phyloP scores from a whole-genome alignment of 2,329 filamentous ascomycete species.

The Laburnicola sp. region DNA sequence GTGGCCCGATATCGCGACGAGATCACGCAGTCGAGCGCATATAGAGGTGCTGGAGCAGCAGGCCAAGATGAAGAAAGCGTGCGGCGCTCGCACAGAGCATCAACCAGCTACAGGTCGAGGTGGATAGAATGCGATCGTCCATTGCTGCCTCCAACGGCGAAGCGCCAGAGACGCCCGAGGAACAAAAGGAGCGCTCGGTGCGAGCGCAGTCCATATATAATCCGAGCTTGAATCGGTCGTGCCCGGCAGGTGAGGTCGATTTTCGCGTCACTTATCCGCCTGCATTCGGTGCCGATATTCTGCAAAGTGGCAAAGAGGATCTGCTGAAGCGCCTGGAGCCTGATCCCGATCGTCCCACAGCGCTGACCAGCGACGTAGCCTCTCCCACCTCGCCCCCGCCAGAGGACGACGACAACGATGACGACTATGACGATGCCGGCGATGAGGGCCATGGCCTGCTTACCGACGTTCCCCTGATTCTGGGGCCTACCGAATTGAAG shows the following conservation, averaged over 20 bases:
- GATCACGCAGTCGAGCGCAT: constrained; percentile 40
- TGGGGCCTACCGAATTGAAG: constrained; percentile 96
- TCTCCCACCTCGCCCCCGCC: constrained; percentile 46
- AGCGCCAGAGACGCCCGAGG: constrained; percentile 15
- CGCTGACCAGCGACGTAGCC: constrained; percentile 45
- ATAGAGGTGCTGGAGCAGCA: constrained; percentile 44
- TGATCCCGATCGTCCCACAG: constrained; percentile 47
- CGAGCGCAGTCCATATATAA: constrained; percentile 38
- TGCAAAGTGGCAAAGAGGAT: constrained; percentile 55
- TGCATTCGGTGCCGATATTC: constrained; percentile 52
- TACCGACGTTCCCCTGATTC: constrained; percentile 90
- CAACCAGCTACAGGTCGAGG: constrained; percentile 46
- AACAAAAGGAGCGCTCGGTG: constrained; percentile 27
- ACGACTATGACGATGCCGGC: constrained; percentile 72
- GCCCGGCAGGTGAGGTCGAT: constrained; percentile 50
- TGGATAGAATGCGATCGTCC: constrained; percentile 43
- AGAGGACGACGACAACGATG: constrained; percentile 70
- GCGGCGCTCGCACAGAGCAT: constrained; percentile 45
- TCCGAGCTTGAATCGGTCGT: constrained; percentile 42
- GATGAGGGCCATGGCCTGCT: constrained; percentile 80
- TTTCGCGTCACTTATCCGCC: constrained; percentile 56
- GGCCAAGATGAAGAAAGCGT: constrained; percentile 45
- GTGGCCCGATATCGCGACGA: constrained; percentile 46
- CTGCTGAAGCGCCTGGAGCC: constrained; percentile 55
- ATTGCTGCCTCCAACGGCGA: constrained; percentile 33